A percentile compares a stretch with the other conserved stretches of the same genome.
Evolutionary conservation across 2,329 filamentous ascomycete genomes (phyloP).

Genomic region (Ambrosiella xylebori): DNA sequence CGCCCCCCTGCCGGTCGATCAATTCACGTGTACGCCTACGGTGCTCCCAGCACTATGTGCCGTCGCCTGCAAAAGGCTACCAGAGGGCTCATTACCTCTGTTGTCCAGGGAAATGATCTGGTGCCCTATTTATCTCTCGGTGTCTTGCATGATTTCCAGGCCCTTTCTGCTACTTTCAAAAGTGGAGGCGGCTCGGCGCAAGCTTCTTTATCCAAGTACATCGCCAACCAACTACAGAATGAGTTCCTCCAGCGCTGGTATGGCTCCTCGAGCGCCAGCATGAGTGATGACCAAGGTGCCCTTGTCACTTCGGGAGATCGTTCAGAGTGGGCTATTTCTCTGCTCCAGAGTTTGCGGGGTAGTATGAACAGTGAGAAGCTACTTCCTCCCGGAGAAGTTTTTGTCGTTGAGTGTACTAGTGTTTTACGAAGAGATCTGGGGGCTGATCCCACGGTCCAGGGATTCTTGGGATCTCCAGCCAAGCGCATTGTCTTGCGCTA

Average conservation of each 20-base stretch:
- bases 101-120: slow-evolving; percentile 56
- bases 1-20: slow-evolving; percentile 43
- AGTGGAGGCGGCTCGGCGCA: slow-evolving; percentile 51
- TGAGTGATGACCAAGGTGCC: slow-evolving; percentile 16
- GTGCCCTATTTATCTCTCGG: slow-evolving; percentile 60
- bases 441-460: slow-evolving; percentile 17
- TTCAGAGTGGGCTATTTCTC: slow-evolving; percentile 46
- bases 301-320: slow-evolving; percentile 33
- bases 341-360: slow-evolving; percentile 46
- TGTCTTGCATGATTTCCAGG: slow-evolving; percentile 57
- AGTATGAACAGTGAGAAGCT: slow-evolving; percentile 55
- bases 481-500: slow-evolving; percentile 53
- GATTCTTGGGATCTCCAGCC: slow-evolving; percentile 48
- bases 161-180: slow-evolving; percentile 55
- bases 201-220: slow-evolving; percentile 45
- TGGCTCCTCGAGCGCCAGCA: slow-evolving; percentile 22
- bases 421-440: slow-evolving; percentile 44
- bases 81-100: slow-evolving; percentile 55
- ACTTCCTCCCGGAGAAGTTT: slow-evolving; percentile 60
- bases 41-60: slow-evolving; percentile 56
- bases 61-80: slow-evolving; percentile 52
- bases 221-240: slow-evolving; percentile 48
- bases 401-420: slow-evolving; percentile 49
- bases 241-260: slow-evolving; percentile 46
- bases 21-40: slow-evolving; percentile 67